Conservation (phyloP, 495 filamentous ascomycete species). For the Platismatia glauca region DNA sequence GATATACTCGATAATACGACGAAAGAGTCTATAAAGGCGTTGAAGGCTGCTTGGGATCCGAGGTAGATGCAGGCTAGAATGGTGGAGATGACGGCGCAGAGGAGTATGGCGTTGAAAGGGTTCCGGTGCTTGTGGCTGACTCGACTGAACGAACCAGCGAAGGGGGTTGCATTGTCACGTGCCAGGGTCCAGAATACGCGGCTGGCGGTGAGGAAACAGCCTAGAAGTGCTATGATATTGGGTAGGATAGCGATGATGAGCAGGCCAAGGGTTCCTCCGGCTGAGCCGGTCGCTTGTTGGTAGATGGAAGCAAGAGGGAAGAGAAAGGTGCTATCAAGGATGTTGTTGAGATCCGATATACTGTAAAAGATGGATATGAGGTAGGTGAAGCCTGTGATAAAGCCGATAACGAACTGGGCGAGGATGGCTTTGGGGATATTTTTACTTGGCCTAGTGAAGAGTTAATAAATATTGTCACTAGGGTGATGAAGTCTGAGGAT, state of each 20-base stretch:
- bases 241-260: constrained; percentile 56
- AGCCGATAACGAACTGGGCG: constrained; percentile 36
- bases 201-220: constrained; percentile 58
- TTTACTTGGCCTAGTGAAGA: constrained; percentile 33
- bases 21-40: constrained; percentile 62
- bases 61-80: constrained; percentile 62
- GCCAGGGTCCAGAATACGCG: constrained; percentile 71
- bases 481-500: too few species aligned
- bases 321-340: constrained; percentile 46
- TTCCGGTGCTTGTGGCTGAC: constrained; percentile 26
- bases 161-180: constrained; percentile 51
- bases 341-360: constrained; percentile 52
- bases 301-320: constrained; percentile 71
- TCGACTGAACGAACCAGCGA: constrained; percentile 29
- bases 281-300: constrained; percentile 56
- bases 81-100: constrained; percentile 45
- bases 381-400: constrained; percentile 60
- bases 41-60: constrained; percentile 59
- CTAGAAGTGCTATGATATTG: constrained; percentile 50
- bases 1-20: constrained; percentile 65
- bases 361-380: constrained; percentile 61
- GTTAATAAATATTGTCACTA: neutral
- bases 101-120: constrained; percentile 18
- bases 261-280: constrained; percentile 52
- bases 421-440: constrained; percentile 52